Evolutionary conservation across 768 basidiomycete genomes (phyloP).

Genomic region (Lactifluus echinatus): DNA sequence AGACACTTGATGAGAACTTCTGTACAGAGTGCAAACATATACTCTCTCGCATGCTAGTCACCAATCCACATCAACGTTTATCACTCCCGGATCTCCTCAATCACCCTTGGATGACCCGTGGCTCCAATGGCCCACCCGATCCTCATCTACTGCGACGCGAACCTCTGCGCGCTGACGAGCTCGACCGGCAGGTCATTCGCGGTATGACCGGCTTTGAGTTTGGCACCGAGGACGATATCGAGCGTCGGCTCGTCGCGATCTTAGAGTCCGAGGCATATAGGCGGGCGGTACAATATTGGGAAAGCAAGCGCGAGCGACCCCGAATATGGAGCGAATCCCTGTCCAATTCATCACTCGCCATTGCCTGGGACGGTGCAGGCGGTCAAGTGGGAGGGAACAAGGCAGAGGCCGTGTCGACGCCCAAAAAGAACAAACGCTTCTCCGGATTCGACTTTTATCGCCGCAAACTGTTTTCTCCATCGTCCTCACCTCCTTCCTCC

Average conservation of each 20-base stretch:
- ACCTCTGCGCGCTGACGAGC: conserved; percentile 80
- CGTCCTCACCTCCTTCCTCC: conserved; percentile 39
- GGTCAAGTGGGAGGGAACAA: conserved; percentile 23
- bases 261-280: conserved; percentile 73
- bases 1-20: background rate
- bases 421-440: conserved; percentile 75
- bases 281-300: conserved; percentile 69
- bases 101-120: conserved; percentile 92
- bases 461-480: conserved; percentile 69
- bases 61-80: conserved; percentile 79
- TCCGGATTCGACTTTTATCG: conserved; percentile 93
- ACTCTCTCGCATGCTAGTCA: conserved; percentile 92
- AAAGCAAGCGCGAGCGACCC: conserved; percentile 44
- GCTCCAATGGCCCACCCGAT: conserved; percentile 71
- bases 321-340: conserved; percentile 47
- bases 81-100: conserved; percentile 73
- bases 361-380: conserved; percentile 45
- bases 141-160: conserved; percentile 83
- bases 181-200: conserved; percentile 77
- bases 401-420: conserved; percentile 19
- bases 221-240: conserved; percentile 81
- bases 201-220: conserved; percentile 98
- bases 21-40: conserved; percentile 85
- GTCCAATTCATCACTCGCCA: conserved; percentile 61
- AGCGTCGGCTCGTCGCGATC: conserved; percentile 58